Percentiles rank a stretch among this genome's conserved stretches.
Evolutionary conservation across 495 filamentous ascomycete genomes (phyloP).

Genomic region (Penicillium ochrochloron): DNA sequence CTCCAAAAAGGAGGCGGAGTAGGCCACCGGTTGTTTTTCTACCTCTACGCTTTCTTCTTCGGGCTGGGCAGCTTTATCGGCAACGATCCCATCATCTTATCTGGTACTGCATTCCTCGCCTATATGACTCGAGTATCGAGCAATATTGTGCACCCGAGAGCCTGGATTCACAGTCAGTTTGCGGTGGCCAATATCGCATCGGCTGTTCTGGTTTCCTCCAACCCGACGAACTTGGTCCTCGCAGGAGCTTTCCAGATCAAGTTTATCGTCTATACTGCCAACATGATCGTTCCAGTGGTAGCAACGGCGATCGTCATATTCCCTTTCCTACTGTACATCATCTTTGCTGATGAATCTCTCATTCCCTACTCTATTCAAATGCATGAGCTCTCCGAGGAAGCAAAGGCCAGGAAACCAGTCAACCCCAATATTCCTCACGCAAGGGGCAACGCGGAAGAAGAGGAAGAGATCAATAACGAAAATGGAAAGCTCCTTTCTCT

Average conservation of each 20-base stretch:
- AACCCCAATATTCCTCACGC: slow-evolving; percentile 71
- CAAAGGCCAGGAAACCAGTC: slow-evolving; percentile 55
- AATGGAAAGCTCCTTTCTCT: slow-evolving; percentile 57
- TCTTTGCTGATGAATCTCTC: slow-evolving; percentile 63
- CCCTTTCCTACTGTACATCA: slow-evolving; percentile 65
- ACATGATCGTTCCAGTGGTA: slow-evolving; percentile 71
- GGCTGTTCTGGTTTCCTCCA: slow-evolving; percentile 70
- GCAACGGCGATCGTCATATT: slow-evolving; percentile 65
- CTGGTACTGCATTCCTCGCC: slow-evolving; percentile 69
- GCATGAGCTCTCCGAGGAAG: slow-evolving; percentile 62
- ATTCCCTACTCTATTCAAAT: slow-evolving; percentile 67
- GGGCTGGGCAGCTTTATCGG: slow-evolving; percentile 66
- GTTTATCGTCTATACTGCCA: slow-evolving; percentile 69
- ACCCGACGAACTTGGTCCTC: slow-evolving; percentile 73
- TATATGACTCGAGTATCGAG: slow-evolving; percentile 73
- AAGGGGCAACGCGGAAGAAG: slow-evolving; percentile 56
- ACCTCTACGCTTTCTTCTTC: slow-evolving; percentile 71
- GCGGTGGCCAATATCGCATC: slow-evolving; percentile 69
- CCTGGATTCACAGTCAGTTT: slow-evolving; percentile 73
- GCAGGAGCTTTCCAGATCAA: slow-evolving; percentile 69
- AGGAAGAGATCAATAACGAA: slow-evolving; percentile 47
- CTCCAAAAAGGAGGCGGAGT: slow-evolving; percentile 64
- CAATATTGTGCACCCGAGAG: slow-evolving; percentile 67
- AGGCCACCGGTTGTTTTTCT: slow-evolving; percentile 67
- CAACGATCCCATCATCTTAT: slow-evolving; percentile 72